Conservation (phyloP, 139 green algal genomes). For the Micractinium conductrix region DNA sequence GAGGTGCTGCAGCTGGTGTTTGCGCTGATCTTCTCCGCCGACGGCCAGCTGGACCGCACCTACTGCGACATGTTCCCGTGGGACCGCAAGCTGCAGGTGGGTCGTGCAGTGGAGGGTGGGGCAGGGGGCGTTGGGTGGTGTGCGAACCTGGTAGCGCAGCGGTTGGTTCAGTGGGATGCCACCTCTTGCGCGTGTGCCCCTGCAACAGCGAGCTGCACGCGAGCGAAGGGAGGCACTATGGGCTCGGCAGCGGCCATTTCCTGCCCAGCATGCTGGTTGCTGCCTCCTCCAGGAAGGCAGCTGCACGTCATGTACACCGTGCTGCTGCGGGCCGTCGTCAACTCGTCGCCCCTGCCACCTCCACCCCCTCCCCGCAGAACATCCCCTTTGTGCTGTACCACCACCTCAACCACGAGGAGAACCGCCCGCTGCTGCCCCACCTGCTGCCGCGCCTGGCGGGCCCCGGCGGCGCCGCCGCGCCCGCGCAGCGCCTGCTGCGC, state of each 20-base stretch:
- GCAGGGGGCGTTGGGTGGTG: neutral
- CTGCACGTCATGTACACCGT: neutral
- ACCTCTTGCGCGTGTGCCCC: no score
- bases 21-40: slow-evolving; percentile 52
- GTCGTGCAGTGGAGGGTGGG: neutral
- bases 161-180: no score
- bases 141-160: no score
- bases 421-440: slow-evolving; percentile 33
- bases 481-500: slow-evolving; percentile 56
- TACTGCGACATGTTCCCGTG: slow-evolving; percentile 56
- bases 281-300: neutral
- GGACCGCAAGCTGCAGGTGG: slow-evolving; percentile 32
- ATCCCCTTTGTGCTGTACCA: slow-evolving; percentile 57
- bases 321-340: no score
- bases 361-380: slow-evolving; percentile 43
- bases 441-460: slow-evolving; percentile 40
- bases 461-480: slow-evolving; percentile 15
- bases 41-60: slow-evolving; percentile 50
- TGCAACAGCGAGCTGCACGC: no score
- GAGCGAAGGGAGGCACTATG: no score
- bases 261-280: no score
- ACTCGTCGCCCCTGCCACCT: no score
- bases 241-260: no score
- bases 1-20: slow-evolving; percentile 62
- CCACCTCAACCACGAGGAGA: slow-evolving; percentile 56